phyloP scores from a whole-genome alignment of 345 rosid species.

The Eucalyptus curtisii region DNA sequence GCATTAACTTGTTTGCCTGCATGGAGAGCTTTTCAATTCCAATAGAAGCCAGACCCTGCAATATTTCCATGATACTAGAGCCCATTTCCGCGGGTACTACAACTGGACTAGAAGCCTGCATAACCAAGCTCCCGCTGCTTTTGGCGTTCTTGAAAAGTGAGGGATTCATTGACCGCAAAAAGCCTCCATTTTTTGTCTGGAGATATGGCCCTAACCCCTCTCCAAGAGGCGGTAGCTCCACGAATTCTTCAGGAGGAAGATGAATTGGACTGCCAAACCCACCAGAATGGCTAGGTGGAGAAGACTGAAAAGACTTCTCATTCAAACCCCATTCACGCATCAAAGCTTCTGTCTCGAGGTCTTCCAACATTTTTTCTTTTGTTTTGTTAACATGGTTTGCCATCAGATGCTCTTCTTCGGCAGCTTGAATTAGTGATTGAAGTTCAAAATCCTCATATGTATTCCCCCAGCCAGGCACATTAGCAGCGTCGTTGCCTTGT shows the following conservation, averaged over 20 bases:
- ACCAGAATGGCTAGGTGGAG: slow-evolving; percentile 37
- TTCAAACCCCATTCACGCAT: slow-evolving; percentile 93
- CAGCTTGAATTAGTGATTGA: slow-evolving; percentile 37
- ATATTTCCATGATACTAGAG: slow-evolving; percentile 56
- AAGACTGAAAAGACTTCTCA: slow-evolving; percentile 58
- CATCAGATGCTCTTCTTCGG: slow-evolving; percentile 45
- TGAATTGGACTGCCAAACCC: slow-evolving; percentile 52
- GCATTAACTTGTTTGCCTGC: slow-evolving; percentile 92
- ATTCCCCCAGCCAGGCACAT: slow-evolving; percentile 17
- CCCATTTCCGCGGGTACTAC: slow-evolving; percentile 99
- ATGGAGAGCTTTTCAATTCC: slow-evolving; percentile 93
- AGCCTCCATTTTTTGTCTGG: slow-evolving; percentile 76
- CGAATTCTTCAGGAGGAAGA: slow-evolving; percentile 38
- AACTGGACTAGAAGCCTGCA: slow-evolving; percentile 94
- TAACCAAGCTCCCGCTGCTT: slow-evolving; percentile 65
- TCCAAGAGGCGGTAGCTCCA: slow-evolving; percentile 64
- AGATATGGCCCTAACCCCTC: slow-evolving; percentile 83
- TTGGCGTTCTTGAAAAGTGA: slow-evolving; percentile 50
- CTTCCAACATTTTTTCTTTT: slow-evolving; percentile 64
- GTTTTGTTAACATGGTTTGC: slow-evolving; percentile 31
- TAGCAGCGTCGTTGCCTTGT: slow-evolving; percentile 11
- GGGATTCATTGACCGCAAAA: slow-evolving; percentile 78
- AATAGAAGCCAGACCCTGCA: slow-evolving; percentile 63
- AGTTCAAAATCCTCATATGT: slow-evolving; percentile 35
- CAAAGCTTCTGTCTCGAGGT: slow-evolving; percentile 70